Evolutionary conservation across 1,284 basidiomycete genomes (phyloP), one percentile per base, ranked within the genome.

Genomic region (Cryptococcus sp.): DNA sequence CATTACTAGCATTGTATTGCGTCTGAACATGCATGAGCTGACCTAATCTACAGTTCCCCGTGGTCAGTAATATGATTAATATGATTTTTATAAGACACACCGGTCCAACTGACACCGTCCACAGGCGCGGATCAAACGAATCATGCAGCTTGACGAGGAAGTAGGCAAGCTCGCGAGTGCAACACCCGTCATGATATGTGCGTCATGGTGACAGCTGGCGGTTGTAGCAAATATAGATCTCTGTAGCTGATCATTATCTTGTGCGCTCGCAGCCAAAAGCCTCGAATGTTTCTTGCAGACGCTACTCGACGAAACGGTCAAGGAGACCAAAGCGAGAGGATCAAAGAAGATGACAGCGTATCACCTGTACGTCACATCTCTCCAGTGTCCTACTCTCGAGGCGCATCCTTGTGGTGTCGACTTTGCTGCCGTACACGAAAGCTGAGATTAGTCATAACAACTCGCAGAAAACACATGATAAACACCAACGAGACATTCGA

Each of bases 71-170:
- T 35, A 7, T 22, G 3, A 25, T 25, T 20, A 45, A 22, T n/a
- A n/a, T n/a, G n/a, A n/a, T 22, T 50, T 3, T 47, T 25, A 25
- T 22, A 47, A 4, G 4, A 35, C 13, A 35, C 8, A 8, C 3
- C 8, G 13, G 16, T 50, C 15, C 16, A 52, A 20, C 45, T 54
- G 27, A 54, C 13, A 20, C 13, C 20, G 42, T 58, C 17, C 50
- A 39, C 62, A 92, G 91, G 95, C 95, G 7, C 86, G 95, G 55
- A 99, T 98, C 82, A 99, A 98, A 84, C 93, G 94, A 82, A 97
- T 99, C 62, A 99, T 99, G 92, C 95, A 99, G 82, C 93, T 95
- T 77, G 95, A 99, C 76, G 96, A 99, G 75, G 95, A 99, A 76
- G 95, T 99, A 17, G 95, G 96, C 57, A 99, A 99, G 79, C 92